Conservation (phyloP, 129 eudicot species). For the Flaveria sonorensis region DNA sequence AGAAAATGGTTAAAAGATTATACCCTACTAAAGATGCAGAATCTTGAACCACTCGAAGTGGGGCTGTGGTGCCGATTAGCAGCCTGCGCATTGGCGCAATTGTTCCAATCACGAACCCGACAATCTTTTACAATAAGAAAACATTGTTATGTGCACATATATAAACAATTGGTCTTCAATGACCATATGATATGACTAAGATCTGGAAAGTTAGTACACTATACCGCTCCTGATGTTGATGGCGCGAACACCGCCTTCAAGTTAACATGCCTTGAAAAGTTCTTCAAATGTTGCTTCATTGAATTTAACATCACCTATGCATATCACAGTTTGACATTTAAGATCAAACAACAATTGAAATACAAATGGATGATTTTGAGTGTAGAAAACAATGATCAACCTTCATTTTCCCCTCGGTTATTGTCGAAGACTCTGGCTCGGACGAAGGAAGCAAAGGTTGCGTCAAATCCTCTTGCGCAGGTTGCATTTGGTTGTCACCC, state of each 20-base stretch:
- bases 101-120: constrained; percentile 51
- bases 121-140: constrained; percentile 36
- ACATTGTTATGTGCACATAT: constrained; percentile 3
- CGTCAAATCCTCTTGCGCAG: constrained; percentile 20
- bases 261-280: constrained; percentile 40
- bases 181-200: neutral
- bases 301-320: constrained; percentile 24
- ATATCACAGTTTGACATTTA: neutral
- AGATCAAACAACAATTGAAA: neutral
- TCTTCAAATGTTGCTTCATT: constrained; percentile 32
- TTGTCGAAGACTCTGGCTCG: neutral
- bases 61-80: constrained; percentile 53
- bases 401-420: constrained; percentile 12
- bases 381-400: constrained; percentile 16
- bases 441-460: constrained; percentile 47
- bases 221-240: constrained; percentile 79
- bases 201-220: neutral
- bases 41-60: constrained; percentile 48
- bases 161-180: neutral
- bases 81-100: constrained; percentile 39
- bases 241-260: constrained; percentile 67
- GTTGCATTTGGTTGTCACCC: constrained; percentile 15
- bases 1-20: neutral
- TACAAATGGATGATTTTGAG: constrained; percentile 4
- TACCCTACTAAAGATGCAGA: constrained; percentile 55